Conservation (phyloP, 176 grass and related monocot species). For the Musa beccarii region DNA sequence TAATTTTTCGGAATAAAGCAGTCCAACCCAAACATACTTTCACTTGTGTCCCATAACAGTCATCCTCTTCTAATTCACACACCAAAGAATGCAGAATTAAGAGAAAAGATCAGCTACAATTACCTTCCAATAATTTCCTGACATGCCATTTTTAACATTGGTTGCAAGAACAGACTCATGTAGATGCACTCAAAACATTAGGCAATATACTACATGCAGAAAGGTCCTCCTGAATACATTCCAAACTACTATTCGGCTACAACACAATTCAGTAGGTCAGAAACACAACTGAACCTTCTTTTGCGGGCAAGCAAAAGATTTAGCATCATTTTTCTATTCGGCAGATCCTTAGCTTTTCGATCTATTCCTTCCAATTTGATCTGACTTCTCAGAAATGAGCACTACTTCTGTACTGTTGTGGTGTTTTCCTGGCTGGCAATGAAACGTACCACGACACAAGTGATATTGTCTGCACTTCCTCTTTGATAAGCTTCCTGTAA, state of each 20-base stretch:
- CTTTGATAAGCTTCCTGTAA: constrained; percentile 50
- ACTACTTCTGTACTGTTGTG: neutral
- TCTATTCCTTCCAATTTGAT: neutral
- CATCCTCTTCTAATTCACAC: no score
- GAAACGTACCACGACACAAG: constrained; percentile 71
- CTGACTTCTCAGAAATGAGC: neutral
- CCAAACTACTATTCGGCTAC: neutral
- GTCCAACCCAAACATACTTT: no score
- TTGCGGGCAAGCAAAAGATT: neutral
- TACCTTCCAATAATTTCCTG: no score
- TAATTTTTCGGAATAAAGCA: no score
- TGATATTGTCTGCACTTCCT: constrained; percentile 73
- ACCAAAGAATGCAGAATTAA: no score
- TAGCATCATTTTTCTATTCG: neutral
- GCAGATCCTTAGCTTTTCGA: neutral
- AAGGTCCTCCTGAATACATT: neutral
- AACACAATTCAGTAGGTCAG: neutral
- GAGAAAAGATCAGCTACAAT: no score
- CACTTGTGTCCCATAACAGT: no score
- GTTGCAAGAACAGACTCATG: neutral
- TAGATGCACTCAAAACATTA: neutral
- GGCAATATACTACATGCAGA: neutral
- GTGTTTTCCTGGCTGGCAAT: neutral
- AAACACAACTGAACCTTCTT: neutral
- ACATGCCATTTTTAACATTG: neutral